Conservation (phyloP, 176 grass and related monocot genomes). For the Bolboschoenus planiculmis region DNA sequence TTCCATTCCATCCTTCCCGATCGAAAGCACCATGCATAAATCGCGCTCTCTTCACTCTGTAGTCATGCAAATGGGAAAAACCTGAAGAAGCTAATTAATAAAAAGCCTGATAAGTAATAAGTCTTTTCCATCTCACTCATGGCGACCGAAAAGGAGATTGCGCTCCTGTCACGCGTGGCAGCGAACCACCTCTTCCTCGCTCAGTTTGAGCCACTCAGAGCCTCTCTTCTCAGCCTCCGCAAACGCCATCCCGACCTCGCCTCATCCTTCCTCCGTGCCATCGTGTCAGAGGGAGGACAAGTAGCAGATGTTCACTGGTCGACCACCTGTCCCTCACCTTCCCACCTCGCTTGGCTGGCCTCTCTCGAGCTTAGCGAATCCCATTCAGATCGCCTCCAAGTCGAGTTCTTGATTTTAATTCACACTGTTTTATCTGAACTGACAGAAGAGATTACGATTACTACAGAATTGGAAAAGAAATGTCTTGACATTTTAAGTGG, state of each 20-base stretch:
- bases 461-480: constrained; percentile 11
- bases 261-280: constrained; percentile 43
- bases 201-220: constrained; percentile 88
- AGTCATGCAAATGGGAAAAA: background rate
- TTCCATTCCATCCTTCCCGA: background rate
- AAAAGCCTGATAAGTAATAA: background rate
- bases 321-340: constrained; percentile 50
- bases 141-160: constrained; percentile 60
- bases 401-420: constrained; percentile 72
- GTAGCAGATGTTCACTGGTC: constrained; percentile 69
- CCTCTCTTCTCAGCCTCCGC: constrained; percentile 75
- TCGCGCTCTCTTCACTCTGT: background rate
- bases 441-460: constrained; percentile 16
- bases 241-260: constrained; percentile 56
- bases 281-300: constrained; percentile 54
- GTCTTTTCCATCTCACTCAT: background rate
- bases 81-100: background rate
- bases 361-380: constrained; percentile 59
- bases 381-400: constrained; percentile 41
- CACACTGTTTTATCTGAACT: constrained; percentile 44
- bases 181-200: constrained; percentile 85
- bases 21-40: constrained; percentile 16
- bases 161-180: constrained; percentile 65
- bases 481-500: constrained; percentile 29
- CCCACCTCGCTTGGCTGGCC: constrained; percentile 87